phyloP scores from a whole-genome alignment of 1,139 yeast species.

The Saccharomyces hybrid region DNA sequence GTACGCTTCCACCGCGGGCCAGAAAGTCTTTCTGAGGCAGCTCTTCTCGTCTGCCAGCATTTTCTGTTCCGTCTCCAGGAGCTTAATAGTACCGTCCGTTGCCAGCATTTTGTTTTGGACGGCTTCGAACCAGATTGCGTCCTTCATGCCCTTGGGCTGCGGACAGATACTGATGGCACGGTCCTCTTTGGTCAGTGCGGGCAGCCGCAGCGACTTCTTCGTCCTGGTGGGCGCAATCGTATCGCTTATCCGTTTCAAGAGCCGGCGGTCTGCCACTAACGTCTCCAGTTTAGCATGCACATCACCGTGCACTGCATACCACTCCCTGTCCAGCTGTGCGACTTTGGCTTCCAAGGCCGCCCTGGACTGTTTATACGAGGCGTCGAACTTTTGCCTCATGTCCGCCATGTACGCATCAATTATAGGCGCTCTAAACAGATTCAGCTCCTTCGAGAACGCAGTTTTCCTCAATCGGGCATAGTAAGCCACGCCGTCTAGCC shows the following conservation, averaged over 20 bases:
- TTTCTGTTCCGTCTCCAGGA: neutral
- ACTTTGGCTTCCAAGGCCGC: constrained; percentile 4
- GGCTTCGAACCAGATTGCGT: neutral
- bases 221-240: neutral
- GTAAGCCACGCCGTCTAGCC: neutral
- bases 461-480: neutral
- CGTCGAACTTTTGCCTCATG: constrained; percentile 2
- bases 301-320: neutral
- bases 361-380: constrained; percentile 13
- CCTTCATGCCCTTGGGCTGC: neutral
- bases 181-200: neutral
- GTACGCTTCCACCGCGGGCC: constrained; percentile 18
- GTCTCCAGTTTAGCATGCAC: neutral
- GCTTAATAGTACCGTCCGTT: neutral
- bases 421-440: constrained; percentile 11
- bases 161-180: neutral
- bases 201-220: neutral
- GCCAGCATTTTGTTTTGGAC: neutral
- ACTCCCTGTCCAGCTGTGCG: constrained; percentile 3
- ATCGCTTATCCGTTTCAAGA: neutral
- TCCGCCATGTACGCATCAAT: constrained; percentile 12
- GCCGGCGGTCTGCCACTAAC: neutral
- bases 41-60: neutral
- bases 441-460: neutral
- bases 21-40: neutral